Percentiles rank a stretch among this genome's conserved stretches.
Conservation (phyloP, 768 basidiomycete genomes). For the Trametes villosa region DNA sequence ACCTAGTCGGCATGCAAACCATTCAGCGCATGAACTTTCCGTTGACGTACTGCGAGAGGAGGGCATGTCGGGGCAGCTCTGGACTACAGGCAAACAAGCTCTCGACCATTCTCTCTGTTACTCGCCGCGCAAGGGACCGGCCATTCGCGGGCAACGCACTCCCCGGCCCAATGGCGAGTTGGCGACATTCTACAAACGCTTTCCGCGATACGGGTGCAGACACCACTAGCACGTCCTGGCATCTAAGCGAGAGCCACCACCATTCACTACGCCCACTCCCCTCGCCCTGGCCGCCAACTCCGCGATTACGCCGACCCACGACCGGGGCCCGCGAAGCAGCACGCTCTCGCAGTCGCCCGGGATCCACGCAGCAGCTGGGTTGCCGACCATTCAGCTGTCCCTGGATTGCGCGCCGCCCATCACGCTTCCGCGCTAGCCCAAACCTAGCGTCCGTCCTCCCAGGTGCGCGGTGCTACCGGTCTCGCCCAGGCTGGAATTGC, state of each 20-base stretch:
- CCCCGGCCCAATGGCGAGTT: no score
- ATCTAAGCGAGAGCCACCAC: neutral
- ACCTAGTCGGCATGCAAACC: neutral
- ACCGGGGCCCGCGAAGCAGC: conserved; percentile 2
- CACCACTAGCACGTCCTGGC: neutral
- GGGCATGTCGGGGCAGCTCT: neutral
- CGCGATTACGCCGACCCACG: conserved; percentile 10
- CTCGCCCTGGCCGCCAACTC: neutral
- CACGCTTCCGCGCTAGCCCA: conserved; percentile 7
- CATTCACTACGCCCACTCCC: no score
- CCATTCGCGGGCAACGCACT: no score
- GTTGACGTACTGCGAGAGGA: neutral
- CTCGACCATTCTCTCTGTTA: no score
- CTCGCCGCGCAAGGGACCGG: no score
- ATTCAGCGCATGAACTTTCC: no score
- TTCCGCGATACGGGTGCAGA: neutral
- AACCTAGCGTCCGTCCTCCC: neutral
- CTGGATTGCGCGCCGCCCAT: neutral
- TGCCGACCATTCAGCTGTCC: conserved; percentile 7
- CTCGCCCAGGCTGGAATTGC: neutral
- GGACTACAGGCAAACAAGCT: neutral
- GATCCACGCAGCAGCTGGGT: conserved; percentile 4
- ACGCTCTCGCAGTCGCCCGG: neutral
- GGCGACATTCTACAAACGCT: no score
- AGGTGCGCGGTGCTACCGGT: neutral